These are phyloP conservation scores for Globisporangium orthogonon DNA, from an alignment of 352 stramenopile genomes.

Conservation along the genomic window DNA sequence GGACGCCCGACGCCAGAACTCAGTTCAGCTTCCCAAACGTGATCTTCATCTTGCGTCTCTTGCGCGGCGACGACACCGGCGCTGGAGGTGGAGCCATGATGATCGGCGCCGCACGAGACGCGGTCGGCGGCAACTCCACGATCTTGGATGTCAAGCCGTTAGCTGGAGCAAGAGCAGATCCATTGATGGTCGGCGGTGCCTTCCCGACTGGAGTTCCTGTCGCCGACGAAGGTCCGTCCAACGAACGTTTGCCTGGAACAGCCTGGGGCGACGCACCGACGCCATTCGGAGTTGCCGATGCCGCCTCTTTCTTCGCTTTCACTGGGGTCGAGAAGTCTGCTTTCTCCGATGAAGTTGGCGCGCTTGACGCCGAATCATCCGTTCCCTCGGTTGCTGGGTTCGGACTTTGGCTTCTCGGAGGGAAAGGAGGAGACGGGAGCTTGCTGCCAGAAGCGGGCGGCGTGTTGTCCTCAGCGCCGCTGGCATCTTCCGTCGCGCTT, in stretches of 20 bases:
- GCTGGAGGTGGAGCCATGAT: conserved; percentile 24
- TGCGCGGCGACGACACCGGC: conserved; percentile 62
- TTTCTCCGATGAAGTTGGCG: conserved; percentile 19
- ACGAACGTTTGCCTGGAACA: conserved; percentile 38
- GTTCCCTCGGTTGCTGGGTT: conserved; percentile 37
- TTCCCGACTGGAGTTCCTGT: conserved; percentile 20
- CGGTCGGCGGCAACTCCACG: not conserved
- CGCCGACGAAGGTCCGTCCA: conserved; percentile 18
- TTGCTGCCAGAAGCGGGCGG: not conserved
- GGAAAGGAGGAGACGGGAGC: not conserved
- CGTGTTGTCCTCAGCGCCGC: not conserved
- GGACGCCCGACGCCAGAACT: conserved; percentile 18
- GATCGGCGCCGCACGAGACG: conserved; percentile 27
- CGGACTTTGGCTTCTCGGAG: conserved; percentile 17
- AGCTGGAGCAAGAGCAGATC: conserved; percentile 15
- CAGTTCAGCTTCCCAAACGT: conserved; percentile 87
- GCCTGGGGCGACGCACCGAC: conserved; percentile 11
- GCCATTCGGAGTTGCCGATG: not conserved
- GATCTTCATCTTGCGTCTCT: conserved; percentile 91
- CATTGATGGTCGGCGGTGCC: conserved; percentile 2
- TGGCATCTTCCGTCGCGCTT: conserved; percentile 39
- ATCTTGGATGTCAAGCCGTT: conserved; percentile 8
- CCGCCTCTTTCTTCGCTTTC: conserved; percentile 3
- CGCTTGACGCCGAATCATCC: conserved; percentile 7
- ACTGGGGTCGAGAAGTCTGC: conserved; percentile 8